Evolutionary conservation across 2,329 filamentous ascomycete species (phyloP), one percentile per base, ranked within the genome.

Genomic region (Chaetoscypha palmicola): DNA sequence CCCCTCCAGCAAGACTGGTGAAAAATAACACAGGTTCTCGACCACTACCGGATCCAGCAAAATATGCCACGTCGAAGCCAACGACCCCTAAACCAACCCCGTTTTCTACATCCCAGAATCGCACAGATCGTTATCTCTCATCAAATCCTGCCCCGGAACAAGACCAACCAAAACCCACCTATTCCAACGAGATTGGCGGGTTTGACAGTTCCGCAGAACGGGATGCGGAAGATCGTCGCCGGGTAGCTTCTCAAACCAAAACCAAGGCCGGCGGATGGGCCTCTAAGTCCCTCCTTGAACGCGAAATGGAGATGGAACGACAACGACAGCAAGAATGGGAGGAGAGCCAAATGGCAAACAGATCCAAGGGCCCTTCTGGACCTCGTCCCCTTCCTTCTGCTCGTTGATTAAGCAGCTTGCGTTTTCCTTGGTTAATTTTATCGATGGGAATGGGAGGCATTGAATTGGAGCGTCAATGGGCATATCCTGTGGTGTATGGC

Each of bases 251-350:
- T 0, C 72, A 76, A 49, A 57, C 65, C 22, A 72, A 72, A 51
- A 76, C 73, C 8, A 74, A 75, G 57, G 68, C 69, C 11, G 68
- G 65, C 9, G 72, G 70, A 1, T 75, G 71, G 71, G 72, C 72
- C 2, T 67, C 65, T 9, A 77, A 74, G 57, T 73, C 70, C 5
- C 62, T 79, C 4, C 63, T 79, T 1, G 76, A 79, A 58, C 68
- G 73, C 23, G 76, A 80, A 55, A 78, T 79, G 73, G 76, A 80
- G 55, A 66, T 72, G 36, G 76, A 80, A 57, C 64, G 76, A 14
- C 71, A 77, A 58, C 63, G 75, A 33, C 76, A 80, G 55, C 66
- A 66, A 34, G 76, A 79, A 51, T 79, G 86, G 86, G 86, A 92
- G 62, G 78, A 85, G 50, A 70, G 78, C 1, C 86, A 91, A 64